These are phyloP conservation scores for Chondrostereum purpureum DNA, from an alignment of 1,284 basidiomycete genomes.

Conservation along the genomic window DNA sequence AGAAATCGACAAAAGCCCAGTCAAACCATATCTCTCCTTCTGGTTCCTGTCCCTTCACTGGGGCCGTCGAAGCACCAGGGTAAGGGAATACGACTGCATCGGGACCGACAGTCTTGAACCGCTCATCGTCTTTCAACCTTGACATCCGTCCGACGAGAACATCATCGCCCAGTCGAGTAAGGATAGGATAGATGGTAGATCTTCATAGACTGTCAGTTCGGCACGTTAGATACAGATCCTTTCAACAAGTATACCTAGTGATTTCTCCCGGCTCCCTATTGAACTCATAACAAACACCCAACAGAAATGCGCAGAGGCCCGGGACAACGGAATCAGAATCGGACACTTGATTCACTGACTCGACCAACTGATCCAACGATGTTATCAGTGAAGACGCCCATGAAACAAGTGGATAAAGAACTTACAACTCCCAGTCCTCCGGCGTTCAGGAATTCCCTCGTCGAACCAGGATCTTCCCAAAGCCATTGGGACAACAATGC, in stretches of 20 bases:
- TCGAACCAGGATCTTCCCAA: constrained; percentile 88
- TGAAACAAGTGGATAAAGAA: constrained; percentile 16
- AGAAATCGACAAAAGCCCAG: constrained; percentile 98
- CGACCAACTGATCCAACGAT: constrained; percentile 61
- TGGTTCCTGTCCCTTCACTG: constrained; percentile 29
- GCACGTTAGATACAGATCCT: too few species aligned
- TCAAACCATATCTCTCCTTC: constrained; percentile 96
- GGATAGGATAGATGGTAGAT: constrained; percentile 79
- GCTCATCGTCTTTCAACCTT: constrained; percentile 82
- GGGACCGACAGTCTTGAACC: constrained; percentile 86
- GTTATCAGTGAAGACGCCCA: constrained; percentile 6
- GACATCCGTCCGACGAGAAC: constrained; percentile 84
- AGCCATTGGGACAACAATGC: constrained; percentile 85
- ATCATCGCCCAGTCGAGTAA: constrained; percentile 82
- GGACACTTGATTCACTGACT: constrained; percentile 87
- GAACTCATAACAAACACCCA: constrained; percentile 93
- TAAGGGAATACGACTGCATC: constrained; percentile 59
- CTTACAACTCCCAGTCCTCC: constrained; percentile 87
- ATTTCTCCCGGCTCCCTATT: constrained; percentile 91
- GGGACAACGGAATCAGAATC: constrained; percentile 86
- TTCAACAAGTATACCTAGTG: too few species aligned
- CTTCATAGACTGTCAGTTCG: constrained; percentile 41
- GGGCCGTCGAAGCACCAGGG: constrained; percentile 28
- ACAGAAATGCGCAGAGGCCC: constrained; percentile 85
- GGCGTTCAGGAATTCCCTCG: constrained; percentile 85